Conservation (phyloP, 2,329 filamentous ascomycete species). For the Talaromyces sp. region DNA sequence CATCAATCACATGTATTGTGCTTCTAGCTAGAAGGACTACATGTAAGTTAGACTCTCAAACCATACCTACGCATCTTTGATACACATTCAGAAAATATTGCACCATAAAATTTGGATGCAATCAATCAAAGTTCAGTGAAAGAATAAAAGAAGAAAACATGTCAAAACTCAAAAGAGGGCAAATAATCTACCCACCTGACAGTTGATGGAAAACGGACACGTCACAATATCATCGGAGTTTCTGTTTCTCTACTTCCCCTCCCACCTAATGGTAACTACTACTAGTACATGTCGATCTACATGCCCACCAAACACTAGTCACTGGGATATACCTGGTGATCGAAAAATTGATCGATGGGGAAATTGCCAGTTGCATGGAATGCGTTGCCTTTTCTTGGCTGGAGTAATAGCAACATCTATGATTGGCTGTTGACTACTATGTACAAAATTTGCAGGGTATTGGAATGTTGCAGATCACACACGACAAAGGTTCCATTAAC, state of each 20-base stretch:
- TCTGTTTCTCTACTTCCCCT: background rate
- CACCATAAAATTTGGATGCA: background rate
- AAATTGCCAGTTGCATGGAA: background rate
- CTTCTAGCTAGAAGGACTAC: background rate
- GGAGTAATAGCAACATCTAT: background rate
- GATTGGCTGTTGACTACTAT: background rate
- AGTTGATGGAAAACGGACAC: background rate
- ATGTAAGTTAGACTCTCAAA: background rate
- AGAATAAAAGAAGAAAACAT: background rate
- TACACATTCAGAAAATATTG: background rate
- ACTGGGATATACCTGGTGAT: background rate
- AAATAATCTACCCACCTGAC: background rate
- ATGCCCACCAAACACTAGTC: background rate
- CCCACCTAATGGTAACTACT: background rate
- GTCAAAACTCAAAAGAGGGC: background rate
- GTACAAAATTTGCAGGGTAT: background rate
- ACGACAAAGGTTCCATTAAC: background rate
- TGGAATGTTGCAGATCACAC: background rate
- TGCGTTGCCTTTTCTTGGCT: background rate
- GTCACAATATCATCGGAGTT: background rate
- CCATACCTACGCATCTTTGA: background rate
- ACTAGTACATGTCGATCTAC: background rate
- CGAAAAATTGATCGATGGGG: background rate
- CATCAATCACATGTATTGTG: background rate
- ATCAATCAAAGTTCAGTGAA: background rate